A percentile compares a stretch with the other conserved stretches of the same genome.
These are phyloP conservation scores for Pseudogymnoascus sp. DNA, from an alignment of 2,329 filamentous ascomycete species.

Conservation along the genomic window DNA sequence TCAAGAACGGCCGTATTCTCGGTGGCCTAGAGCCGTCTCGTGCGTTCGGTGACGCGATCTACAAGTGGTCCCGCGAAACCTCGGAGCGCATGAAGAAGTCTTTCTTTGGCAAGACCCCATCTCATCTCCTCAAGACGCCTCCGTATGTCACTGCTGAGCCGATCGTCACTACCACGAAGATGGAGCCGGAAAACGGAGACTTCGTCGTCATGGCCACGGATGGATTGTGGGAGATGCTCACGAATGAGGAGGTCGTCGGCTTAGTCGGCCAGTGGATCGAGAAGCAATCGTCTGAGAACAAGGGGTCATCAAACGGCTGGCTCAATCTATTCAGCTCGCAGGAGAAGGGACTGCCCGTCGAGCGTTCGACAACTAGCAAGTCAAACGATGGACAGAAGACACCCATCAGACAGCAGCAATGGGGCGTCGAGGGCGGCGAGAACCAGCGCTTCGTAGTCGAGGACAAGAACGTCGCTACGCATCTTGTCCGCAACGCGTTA, in stretches of 20 bases:
- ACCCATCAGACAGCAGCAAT: constrained; percentile 84
- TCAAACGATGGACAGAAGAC: constrained; percentile 67
- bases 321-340: constrained; percentile 54
- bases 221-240: constrained; percentile 98
- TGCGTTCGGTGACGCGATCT: constrained; percentile 92
- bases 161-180: constrained; percentile 85
- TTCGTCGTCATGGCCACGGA: constrained; percentile 96
- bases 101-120: constrained; percentile 81
- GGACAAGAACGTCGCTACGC: constrained; percentile 94
- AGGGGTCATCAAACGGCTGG: constrained; percentile 53
- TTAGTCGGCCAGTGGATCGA: constrained; percentile 97
- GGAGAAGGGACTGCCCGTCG: constrained; percentile 64
- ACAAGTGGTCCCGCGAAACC: constrained; percentile 89
- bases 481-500: constrained; percentile 89
- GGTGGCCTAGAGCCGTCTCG: constrained; percentile 88
- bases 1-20: constrained; percentile 82
- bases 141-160: constrained; percentile 97
- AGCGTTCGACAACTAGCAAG: constrained; percentile 48
- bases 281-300: constrained; percentile 46
- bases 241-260: constrained; percentile 95
- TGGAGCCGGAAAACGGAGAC: constrained; percentile 83
- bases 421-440: constrained; percentile 70
- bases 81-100: constrained; percentile 74
- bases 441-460: constrained; percentile 84
- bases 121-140: constrained; percentile 75